These are phyloP conservation scores for Fusarium sacchari DNA, from an alignment of 2,329 filamentous ascomycete genomes.

Conservation along the genomic window DNA sequence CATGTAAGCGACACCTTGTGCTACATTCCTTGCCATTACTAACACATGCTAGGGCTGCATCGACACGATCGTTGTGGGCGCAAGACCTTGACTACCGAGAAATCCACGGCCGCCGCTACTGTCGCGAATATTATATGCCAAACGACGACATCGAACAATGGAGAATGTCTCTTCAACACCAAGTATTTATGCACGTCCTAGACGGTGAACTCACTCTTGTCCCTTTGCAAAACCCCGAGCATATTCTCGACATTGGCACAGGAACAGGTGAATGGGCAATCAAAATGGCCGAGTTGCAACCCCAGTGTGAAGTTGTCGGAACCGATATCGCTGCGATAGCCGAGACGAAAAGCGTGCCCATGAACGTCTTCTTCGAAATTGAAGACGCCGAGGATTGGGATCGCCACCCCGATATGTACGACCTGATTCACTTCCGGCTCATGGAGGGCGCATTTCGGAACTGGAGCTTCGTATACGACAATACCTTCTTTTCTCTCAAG, in stretches of 20 bases:
- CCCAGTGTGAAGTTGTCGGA: conserved; percentile 65
- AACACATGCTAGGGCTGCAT: conserved; percentile 49
- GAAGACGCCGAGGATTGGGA: conserved; percentile 71
- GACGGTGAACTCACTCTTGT: conserved; percentile 57
- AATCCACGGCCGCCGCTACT: conserved; percentile 72
- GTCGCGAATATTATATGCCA: conserved; percentile 71
- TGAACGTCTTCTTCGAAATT: conserved; percentile 69
- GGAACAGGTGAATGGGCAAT: conserved; percentile 65
- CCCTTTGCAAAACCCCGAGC: conserved; percentile 51
- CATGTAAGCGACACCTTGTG: conserved; percentile 50
- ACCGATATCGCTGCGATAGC: conserved; percentile 68
- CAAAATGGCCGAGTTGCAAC: conserved; percentile 64
- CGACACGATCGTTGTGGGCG: conserved; percentile 61
- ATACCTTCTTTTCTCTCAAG: conserved; percentile 62
- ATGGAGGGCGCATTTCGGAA: conserved; percentile 66
- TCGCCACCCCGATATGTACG: conserved; percentile 60
- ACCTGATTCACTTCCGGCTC: conserved; percentile 66
- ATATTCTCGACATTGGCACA: conserved; percentile 67
- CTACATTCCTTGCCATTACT: not conserved
- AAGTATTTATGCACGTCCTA: conserved; percentile 67
- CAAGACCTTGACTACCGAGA: conserved; percentile 65
- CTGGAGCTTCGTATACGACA: conserved; percentile 65
- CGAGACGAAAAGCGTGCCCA: conserved; percentile 65
- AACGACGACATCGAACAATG: conserved; percentile 74
- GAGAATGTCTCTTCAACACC: conserved; percentile 69